Evolutionary conservation across 2,329 filamentous ascomycete genomes (phyloP).

Genomic region (Epichloe sibirici): DNA sequence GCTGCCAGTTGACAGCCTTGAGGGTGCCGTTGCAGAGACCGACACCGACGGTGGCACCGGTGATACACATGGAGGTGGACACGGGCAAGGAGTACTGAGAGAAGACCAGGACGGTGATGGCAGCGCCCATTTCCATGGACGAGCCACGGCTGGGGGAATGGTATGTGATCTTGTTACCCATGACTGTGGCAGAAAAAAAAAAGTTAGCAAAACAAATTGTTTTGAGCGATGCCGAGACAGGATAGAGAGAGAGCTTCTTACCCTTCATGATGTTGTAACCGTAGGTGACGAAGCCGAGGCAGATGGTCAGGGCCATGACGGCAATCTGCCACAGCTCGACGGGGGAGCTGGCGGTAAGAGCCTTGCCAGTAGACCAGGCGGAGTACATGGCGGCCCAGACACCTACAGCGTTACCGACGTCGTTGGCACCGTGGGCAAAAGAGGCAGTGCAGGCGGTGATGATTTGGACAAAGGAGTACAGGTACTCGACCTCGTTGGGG

Average conservation of each 20-base stretch:
- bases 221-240: background rate
- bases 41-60: constrained; percentile 65
- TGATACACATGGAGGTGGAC: constrained; percentile 70
- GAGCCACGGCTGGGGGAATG: constrained; percentile 45
- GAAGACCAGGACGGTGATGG: constrained; percentile 64
- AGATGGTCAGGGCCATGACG: constrained; percentile 52
- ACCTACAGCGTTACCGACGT: constrained; percentile 60
- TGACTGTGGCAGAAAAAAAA: constrained; percentile 33
- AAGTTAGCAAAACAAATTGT: background rate
- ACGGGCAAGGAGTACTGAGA: constrained; percentile 65
- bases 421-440: constrained; percentile 67
- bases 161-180: constrained; percentile 72
- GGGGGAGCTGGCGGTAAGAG: constrained; percentile 48
- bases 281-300: constrained; percentile 57
- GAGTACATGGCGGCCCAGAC: constrained; percentile 58
- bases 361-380: constrained; percentile 51
- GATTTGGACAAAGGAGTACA: constrained; percentile 55
- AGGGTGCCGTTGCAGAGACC: constrained; percentile 63
- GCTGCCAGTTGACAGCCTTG: constrained; percentile 66
- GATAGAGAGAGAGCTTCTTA: constrained; percentile 21
- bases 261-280: constrained; percentile 79
- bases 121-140: constrained; percentile 72
- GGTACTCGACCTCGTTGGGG: constrained; percentile 57
- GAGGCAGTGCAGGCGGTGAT: constrained; percentile 60
- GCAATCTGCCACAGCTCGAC: constrained; percentile 70